phyloP scores from a whole-genome alignment of 2,329 filamentous ascomycete species.

The Alternaria sp. region DNA sequence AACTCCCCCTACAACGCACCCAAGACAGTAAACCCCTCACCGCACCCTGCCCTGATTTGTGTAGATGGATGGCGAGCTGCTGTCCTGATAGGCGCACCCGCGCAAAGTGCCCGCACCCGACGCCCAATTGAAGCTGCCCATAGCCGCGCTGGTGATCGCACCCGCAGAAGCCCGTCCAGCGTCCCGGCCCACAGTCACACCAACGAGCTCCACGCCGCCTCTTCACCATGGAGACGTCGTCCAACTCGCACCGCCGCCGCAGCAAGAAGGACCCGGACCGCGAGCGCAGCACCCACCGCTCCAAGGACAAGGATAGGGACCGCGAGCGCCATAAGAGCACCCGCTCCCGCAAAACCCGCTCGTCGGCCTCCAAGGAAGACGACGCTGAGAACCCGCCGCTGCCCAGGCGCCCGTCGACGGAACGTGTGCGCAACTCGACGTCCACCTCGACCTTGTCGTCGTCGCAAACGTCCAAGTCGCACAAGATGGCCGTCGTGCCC shows the following conservation, averaged over 20 bases:
- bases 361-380: slow-evolving; percentile 37
- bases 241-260: slow-evolving; percentile 46
- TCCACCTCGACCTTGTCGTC: slow-evolving; percentile 23
- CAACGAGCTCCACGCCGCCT: slow-evolving; percentile 24
- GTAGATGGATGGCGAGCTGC: slow-evolving; percentile 37
- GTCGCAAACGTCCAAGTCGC: slow-evolving; percentile 31
- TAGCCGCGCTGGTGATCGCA: slow-evolving; percentile 39
- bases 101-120: slow-evolving; percentile 26
- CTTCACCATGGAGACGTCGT: slow-evolving; percentile 38
- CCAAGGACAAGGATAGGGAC: slow-evolving; percentile 34
- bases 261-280: slow-evolving; percentile 40
- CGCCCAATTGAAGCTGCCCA: slow-evolving; percentile 37
- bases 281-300: slow-evolving; percentile 33
- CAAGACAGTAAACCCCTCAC: slow-evolving; percentile 11
- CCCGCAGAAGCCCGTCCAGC: slow-evolving; percentile 25
- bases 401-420: slow-evolving; percentile 31
- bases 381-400: slow-evolving; percentile 24
- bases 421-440: slow-evolving; percentile 36
- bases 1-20: slow-evolving; percentile 15
- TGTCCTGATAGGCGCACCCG: slow-evolving; percentile 42
- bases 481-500: slow-evolving; percentile 52
- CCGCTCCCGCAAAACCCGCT: slow-evolving; percentile 40
- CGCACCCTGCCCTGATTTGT: slow-evolving; percentile 16
- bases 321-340: slow-evolving; percentile 36
- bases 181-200: slow-evolving; percentile 27